Percentiles rank a stretch among this genome's conserved stretches.
These are phyloP conservation scores for Ambrosia trifida DNA, from an alignment of 129 eudicot species.

Conservation along the genomic window DNA sequence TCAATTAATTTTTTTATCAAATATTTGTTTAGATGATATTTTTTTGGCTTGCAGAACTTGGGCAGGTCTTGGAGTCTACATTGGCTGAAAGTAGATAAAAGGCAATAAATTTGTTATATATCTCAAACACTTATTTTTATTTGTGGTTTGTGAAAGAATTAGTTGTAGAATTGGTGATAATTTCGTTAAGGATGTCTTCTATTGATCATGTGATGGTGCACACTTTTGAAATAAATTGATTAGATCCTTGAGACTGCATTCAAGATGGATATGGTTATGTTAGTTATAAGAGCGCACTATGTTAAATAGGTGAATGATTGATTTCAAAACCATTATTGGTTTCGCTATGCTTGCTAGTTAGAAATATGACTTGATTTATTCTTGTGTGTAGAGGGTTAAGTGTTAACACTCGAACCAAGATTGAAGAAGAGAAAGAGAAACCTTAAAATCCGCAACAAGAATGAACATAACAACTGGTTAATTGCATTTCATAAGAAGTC, in stretches of 20 bases:
- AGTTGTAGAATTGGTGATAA: too few relatives aligned
- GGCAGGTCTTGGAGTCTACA: too few relatives aligned
- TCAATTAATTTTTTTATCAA: too few relatives aligned
- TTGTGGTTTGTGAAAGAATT: too few relatives aligned
- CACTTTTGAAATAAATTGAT: slow-evolving; percentile 11
- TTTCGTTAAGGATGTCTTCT: too few relatives aligned
- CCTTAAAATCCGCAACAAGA: slow-evolving; percentile 94
- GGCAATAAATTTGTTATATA: too few relatives aligned
- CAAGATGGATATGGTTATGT: slow-evolving; percentile 96
- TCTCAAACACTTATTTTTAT: too few relatives aligned
- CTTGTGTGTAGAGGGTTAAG: slow-evolving; percentile 47
- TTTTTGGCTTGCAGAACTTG: too few relatives aligned
- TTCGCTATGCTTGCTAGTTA: background rate
- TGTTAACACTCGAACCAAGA: slow-evolving; percentile 73
- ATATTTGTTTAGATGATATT: too few relatives aligned
- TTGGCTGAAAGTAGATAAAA: too few relatives aligned
- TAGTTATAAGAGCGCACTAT: slow-evolving; percentile 88
- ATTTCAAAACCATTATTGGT: background rate
- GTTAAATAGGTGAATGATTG: slow-evolving; percentile 71
- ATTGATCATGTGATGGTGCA: too few relatives aligned
- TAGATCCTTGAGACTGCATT: slow-evolving; percentile 97
- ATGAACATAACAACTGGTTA: slow-evolving; percentile 32
- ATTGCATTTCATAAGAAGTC: background rate
- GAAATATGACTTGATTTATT: background rate
- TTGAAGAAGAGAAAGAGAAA: slow-evolving; percentile 98